These are phyloP conservation scores for Fusarium odoratissimum DNA, from an alignment of 2,329 filamentous ascomycete genomes.

Conservation along the genomic window DNA sequence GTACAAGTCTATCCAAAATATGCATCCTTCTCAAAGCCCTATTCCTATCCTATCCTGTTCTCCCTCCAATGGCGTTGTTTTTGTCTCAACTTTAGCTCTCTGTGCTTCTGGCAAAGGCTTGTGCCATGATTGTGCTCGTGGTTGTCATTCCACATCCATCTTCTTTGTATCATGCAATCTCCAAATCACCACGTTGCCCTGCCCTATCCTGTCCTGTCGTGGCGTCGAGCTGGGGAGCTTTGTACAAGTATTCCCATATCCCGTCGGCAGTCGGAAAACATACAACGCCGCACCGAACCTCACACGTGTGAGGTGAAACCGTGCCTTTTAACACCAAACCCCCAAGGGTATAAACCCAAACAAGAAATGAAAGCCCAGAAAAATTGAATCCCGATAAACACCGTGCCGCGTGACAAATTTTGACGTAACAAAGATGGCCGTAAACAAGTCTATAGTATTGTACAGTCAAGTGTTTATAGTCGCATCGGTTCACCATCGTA, in stretches of 20 bases:
- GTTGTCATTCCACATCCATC: conserved; percentile 1
- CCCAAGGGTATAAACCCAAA: conserved; percentile 22
- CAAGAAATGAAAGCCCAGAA: conserved; percentile 15
- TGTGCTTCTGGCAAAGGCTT: conserved; percentile 2
- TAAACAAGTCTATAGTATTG: conserved; percentile 43
- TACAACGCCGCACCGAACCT: conserved; percentile 24
- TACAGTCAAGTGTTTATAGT: conserved; percentile 31
- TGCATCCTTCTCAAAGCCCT: conserved; percentile 18
- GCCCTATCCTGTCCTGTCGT: conserved; percentile 6
- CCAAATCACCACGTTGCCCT: conserved; percentile 16
- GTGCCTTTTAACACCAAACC: conserved; percentile 24
- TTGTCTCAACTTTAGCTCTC: conserved; percentile 6
- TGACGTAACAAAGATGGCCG: conserved; percentile 41
- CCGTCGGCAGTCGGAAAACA: conserved; percentile 13
- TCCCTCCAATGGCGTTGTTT: conserved; percentile 1
- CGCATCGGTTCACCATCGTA: conserved; percentile 59
- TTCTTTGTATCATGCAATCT: conserved; percentile 13
- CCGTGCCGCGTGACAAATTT: conserved; percentile 40
- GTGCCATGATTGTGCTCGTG: background rate
- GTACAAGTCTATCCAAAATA: conserved; percentile 32
- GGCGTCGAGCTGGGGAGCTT: conserved; percentile 11
- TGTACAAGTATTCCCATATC: conserved; percentile 13
- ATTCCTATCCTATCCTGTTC: background rate
- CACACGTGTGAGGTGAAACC: conserved; percentile 2
- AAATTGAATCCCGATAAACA: conserved; percentile 26